A percentile compares a stretch with the other conserved stretches of the same genome.
Conservation (phyloP, 768 basidiomycete species). For the Saitozyma sp. region DNA sequence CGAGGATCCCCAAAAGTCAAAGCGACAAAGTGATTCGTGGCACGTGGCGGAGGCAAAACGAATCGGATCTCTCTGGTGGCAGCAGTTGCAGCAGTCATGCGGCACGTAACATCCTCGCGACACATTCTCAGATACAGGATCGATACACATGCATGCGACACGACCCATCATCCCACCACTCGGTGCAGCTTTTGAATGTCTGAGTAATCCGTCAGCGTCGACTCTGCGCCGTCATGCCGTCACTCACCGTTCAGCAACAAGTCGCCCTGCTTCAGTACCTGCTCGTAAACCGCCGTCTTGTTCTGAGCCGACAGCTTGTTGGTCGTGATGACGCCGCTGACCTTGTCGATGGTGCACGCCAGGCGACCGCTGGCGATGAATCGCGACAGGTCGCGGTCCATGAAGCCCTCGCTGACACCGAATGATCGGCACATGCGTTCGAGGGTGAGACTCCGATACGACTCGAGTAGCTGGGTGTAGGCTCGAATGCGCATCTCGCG, state of each 20-base stretch:
- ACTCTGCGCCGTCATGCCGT: neutral
- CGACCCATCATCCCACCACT: conserved; percentile 60
- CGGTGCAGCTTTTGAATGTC: conserved; percentile 80
- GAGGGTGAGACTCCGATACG: conserved; percentile 83
- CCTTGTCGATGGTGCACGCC: conserved; percentile 88
- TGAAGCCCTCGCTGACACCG: conserved; percentile 81
- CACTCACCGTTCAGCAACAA: conserved; percentile 69
- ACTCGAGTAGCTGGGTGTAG: conserved; percentile 87
- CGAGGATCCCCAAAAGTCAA: neutral
- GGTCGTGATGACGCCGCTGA: conserved; percentile 90
- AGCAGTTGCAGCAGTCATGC: neutral
- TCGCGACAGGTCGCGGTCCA: conserved; percentile 87
- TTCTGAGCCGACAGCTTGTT: conserved; percentile 61
- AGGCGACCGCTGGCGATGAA: conserved; percentile 87
- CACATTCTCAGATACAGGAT: neutral
- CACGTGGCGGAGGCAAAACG: too few species aligned
- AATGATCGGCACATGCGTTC: conserved; percentile 82
- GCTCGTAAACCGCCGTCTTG: conserved; percentile 86
- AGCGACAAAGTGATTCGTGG: too few species aligned
- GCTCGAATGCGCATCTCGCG: conserved; percentile 96
- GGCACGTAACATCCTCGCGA: neutral
- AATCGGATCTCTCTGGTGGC: too few species aligned
- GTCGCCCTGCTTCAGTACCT: conserved; percentile 91
- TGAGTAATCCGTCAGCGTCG: conserved; percentile 1
- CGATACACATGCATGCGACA: neutral